Percentiles rank a stretch among this genome's conserved stretches.
These are phyloP conservation scores for Cyberlindnera euphorbiae DNA, from an alignment of 805 yeast genomes.

Conservation along the genomic window DNA sequence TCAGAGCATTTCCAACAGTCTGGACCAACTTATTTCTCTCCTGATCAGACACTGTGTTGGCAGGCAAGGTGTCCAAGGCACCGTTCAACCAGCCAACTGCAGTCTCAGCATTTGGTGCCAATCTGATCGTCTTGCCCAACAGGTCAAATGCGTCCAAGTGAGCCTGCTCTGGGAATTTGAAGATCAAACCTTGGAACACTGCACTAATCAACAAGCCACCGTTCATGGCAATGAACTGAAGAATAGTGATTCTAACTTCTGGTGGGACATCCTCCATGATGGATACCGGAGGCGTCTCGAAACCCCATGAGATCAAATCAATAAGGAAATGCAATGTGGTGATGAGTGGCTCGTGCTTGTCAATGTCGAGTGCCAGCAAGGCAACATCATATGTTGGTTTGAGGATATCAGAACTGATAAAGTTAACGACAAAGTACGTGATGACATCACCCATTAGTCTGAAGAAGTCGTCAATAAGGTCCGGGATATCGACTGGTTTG, in stretches of 20 bases:
- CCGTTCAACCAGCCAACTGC: conserved; percentile 53
- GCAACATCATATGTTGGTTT: conserved; percentile 55
- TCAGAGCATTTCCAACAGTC: conserved; percentile 54
- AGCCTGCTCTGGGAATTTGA: conserved; percentile 64
- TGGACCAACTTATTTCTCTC: conserved; percentile 63
- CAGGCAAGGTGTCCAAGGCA: conserved; percentile 55
- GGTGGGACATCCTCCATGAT: conserved; percentile 52
- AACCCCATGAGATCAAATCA: conserved; percentile 84
- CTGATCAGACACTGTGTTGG: conserved; percentile 53
- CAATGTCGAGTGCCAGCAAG: conserved; percentile 47
- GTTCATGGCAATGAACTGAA: conserved; percentile 42
- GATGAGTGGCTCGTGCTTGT: conserved; percentile 66
- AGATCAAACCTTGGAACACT: conserved; percentile 62
- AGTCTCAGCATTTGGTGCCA: conserved; percentile 38
- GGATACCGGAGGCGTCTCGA: conserved; percentile 74
- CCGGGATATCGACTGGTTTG: conserved; percentile 32
- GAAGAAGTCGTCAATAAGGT: conserved; percentile 82
- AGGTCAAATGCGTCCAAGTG: conserved; percentile 73
- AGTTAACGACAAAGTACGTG: conserved; percentile 63
- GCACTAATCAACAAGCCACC: conserved; percentile 53
- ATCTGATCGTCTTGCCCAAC: conserved; percentile 54
- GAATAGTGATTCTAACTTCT: conserved; percentile 46
- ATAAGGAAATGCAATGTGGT: conserved; percentile 71
- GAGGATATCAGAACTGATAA: conserved; percentile 42
- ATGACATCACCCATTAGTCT: conserved; percentile 73